Evolutionary conservation across 306 rosid genomes (phyloP).

Genomic region (Ammopiptanthus mongolicus): DNA sequence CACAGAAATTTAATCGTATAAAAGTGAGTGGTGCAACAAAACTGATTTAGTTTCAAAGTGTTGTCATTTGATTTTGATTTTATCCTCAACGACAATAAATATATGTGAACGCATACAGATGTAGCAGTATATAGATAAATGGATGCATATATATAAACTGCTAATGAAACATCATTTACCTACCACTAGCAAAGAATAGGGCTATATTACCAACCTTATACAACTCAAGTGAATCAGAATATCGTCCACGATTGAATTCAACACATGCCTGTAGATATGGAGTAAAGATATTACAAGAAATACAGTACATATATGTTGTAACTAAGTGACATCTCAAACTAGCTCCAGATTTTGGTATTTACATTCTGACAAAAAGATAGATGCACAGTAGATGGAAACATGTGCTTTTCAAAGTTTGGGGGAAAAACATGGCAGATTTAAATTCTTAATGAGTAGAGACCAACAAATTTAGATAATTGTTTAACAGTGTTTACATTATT

Average conservation of each 20-base stretch:
- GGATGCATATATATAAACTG: constrained; percentile 1
- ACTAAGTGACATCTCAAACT: constrained; percentile 21
- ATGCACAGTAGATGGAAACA: not conserved
- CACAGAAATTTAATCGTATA: not conserved
- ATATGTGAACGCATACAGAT: not conserved
- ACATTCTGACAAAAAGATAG: not conserved
- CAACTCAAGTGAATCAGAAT: constrained; percentile 82
- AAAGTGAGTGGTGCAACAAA: not conserved
- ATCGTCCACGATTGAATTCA: constrained; percentile 89
- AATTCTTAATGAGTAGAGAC: not conserved
- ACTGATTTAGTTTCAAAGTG: not conserved
- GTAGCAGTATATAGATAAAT: constrained; percentile 4
- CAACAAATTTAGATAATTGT: not conserved
- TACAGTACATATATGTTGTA: constrained; percentile 1
- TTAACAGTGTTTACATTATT: not conserved
- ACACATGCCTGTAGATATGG: constrained; percentile 86
- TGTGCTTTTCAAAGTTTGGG: not conserved
- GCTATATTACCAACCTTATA: constrained; percentile 73
- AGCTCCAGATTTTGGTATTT: constrained; percentile 6
- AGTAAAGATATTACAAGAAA: constrained; percentile 22
- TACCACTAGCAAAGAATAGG: constrained; percentile 19
- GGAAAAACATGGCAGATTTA: not conserved
- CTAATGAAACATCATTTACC: constrained; percentile 10
- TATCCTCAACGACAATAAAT: not conserved
- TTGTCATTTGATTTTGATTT: not conserved